phyloP scores from a whole-genome alignment of 768 basidiomycete genomes.

The Royoungia palumana region DNA sequence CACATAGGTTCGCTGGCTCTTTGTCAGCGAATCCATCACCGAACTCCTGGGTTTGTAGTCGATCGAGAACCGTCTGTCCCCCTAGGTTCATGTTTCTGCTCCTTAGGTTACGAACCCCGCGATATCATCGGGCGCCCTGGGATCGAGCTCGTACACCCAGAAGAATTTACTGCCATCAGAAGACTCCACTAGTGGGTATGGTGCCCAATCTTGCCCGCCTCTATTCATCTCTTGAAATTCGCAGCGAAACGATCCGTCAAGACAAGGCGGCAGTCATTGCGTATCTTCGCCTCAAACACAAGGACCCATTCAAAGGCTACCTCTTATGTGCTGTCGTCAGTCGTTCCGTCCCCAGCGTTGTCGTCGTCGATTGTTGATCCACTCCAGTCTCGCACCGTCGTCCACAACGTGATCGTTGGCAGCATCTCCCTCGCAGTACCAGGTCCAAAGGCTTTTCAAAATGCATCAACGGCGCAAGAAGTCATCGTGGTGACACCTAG shows the following conservation, averaged over 20 bases:
- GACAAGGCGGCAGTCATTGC: constrained; percentile 80
- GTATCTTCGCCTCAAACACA: constrained; percentile 77
- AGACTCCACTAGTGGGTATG: constrained; percentile 62
- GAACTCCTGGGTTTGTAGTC: constrained; percentile 54
- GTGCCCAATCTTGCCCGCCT: background rate
- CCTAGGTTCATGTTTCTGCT: background rate
- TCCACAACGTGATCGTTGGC: constrained; percentile 70
- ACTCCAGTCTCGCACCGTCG: constrained; percentile 57
- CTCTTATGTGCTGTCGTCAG: constrained; percentile 71
- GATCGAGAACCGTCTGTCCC: background rate
- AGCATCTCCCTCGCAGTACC: constrained; percentile 77
- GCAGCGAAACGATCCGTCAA: constrained; percentile 68
- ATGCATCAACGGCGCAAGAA: constrained; percentile 80
- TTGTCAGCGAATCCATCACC: constrained; percentile 60
- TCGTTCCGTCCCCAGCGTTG: constrained; percentile 9
- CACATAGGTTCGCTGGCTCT: constrained; percentile 61
- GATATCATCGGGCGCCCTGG: constrained; percentile 70
- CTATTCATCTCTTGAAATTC: background rate
- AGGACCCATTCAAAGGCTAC: constrained; percentile 73
- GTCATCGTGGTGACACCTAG: constrained; percentile 68
- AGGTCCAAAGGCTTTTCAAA: constrained; percentile 72
- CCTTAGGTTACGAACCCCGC: constrained; percentile 65
- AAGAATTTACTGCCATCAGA: constrained; percentile 66
- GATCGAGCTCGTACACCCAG: constrained; percentile 76
- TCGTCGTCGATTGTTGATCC: constrained; percentile 4